Evolutionary conservation across 768 basidiomycete genomes (phyloP).

Genomic region (Termitomyces heimii): DNA sequence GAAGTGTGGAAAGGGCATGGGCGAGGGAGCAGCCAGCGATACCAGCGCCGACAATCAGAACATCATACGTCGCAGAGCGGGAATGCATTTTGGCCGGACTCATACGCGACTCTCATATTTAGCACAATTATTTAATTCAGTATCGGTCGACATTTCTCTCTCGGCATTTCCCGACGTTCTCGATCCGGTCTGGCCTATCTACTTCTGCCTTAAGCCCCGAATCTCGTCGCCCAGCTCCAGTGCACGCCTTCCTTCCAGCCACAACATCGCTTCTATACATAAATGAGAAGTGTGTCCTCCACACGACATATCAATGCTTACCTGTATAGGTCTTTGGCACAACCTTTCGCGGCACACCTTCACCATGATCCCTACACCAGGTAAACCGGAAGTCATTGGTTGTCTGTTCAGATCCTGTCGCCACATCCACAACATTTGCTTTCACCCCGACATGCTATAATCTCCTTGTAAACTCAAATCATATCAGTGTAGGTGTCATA

Average conservation of each 20-base stretch:
- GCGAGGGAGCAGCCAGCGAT: slow-evolving; percentile 86
- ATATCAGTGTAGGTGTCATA: not conserved
- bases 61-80: slow-evolving; percentile 45
- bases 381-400: slow-evolving; percentile 79
- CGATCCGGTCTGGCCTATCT: not conserved
- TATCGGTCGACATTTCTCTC: not conserved
- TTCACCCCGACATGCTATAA: slow-evolving; percentile 64
- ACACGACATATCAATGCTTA: slow-evolving; percentile 19
- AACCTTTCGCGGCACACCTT: slow-evolving; percentile 35
- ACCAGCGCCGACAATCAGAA: slow-evolving; percentile 89
- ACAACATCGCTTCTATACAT: slow-evolving; percentile 71
- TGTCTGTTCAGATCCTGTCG: slow-evolving; percentile 56
- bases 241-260: slow-evolving; percentile 74
- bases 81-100: not conserved
- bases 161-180: not conserved
- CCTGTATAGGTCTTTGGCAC: slow-evolving; percentile 71
- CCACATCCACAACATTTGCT: slow-evolving; percentile 66
- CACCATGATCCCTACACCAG: slow-evolving; percentile 45
- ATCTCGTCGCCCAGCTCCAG: slow-evolving; percentile 68
- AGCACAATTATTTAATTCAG: not conserved
- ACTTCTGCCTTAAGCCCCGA: slow-evolving; percentile 19
- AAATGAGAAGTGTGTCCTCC: slow-evolving; percentile 1
- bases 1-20: slow-evolving; percentile 66
- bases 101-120: not conserved
- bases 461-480: not conserved